Evolutionary conservation across 23 red algal genomes (phyloP).

Genomic region (Gracilaria domingensis): DNA sequence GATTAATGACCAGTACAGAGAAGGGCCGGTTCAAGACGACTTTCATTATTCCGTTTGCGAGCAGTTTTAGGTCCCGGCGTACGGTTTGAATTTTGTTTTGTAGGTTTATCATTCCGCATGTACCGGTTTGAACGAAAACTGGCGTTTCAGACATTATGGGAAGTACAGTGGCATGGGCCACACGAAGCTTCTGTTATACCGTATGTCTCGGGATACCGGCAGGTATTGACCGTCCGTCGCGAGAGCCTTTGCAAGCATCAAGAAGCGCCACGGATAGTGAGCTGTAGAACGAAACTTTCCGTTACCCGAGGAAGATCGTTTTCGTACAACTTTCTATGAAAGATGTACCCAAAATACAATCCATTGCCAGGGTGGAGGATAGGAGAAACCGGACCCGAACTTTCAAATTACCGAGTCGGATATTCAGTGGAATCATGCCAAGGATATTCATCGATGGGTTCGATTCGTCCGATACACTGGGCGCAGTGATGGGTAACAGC

Average conservation of each 20-base stretch:
- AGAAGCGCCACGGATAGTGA: constrained; percentile 21
- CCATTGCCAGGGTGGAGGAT: background rate
- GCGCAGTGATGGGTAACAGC: too few relatives aligned
- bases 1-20: background rate
- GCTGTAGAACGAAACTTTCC: constrained; percentile 11
- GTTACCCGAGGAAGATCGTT: constrained; percentile 1
- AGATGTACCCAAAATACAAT: background rate
- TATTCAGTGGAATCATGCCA: background rate
- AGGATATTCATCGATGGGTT: too few relatives aligned
- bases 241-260: background rate
- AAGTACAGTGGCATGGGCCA: background rate
- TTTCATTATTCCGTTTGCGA: too few relatives aligned
- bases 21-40: too few relatives aligned
- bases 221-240: too few relatives aligned
- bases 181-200: background rate
- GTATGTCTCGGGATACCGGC: too few relatives aligned
- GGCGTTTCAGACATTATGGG: background rate
- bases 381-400: background rate
- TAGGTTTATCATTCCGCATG: background rate
- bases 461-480: too few relatives aligned
- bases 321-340: constrained; percentile 11
- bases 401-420: background rate
- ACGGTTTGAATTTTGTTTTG: background rate
- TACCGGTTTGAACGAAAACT: background rate
- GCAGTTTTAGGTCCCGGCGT: background rate